Evolutionary conservation across 2,329 filamentous ascomycete species (phyloP).

Genomic region (Didymella pinodella): DNA sequence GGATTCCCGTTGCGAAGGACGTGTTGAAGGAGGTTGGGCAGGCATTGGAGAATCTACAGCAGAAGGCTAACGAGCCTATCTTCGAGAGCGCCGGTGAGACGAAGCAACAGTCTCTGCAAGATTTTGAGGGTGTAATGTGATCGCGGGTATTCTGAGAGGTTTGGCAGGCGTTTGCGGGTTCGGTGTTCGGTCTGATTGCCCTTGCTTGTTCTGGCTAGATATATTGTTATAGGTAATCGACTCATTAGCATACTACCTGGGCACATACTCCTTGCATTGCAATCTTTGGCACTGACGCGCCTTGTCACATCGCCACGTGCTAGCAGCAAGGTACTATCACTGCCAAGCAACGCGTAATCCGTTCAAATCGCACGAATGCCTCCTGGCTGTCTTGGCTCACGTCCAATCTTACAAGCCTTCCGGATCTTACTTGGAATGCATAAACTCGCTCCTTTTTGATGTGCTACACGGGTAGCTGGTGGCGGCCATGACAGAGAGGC

Average conservation of each 20-base stretch:
- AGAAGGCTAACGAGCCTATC: conserved; percentile 31
- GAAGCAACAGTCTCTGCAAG: conserved; percentile 23
- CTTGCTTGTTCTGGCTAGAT: conserved; percentile 6
- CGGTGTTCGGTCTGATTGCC: neutral
- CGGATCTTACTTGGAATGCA: conserved; percentile 4
- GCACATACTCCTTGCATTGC: conserved; percentile 9
- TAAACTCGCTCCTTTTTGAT: neutral
- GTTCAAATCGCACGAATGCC: too few relatives aligned
- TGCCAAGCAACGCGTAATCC: neutral
- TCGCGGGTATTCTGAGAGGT: neutral
- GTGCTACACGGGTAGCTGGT: conserved; percentile 4
- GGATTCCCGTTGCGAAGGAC: conserved; percentile 60
- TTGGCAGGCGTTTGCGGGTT: neutral
- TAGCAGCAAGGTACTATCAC: neutral
- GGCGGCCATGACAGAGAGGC: conserved; percentile 7
- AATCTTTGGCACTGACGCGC: neutral
- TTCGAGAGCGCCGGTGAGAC: conserved; percentile 23
- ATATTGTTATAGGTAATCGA: too few relatives aligned
- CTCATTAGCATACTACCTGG: neutral
- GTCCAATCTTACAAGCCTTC: too few relatives aligned
- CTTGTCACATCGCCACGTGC: conserved; percentile 12
- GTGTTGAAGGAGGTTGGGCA: conserved; percentile 57
- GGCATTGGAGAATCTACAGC: conserved; percentile 35
- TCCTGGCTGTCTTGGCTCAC: too few relatives aligned
- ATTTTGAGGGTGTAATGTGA: conserved; percentile 37